Percentiles rank a stretch among this genome's conserved stretches.
phyloP scores from a whole-genome alignment of 208 protist species.

The Acanthamoeba castellanii region DNA sequence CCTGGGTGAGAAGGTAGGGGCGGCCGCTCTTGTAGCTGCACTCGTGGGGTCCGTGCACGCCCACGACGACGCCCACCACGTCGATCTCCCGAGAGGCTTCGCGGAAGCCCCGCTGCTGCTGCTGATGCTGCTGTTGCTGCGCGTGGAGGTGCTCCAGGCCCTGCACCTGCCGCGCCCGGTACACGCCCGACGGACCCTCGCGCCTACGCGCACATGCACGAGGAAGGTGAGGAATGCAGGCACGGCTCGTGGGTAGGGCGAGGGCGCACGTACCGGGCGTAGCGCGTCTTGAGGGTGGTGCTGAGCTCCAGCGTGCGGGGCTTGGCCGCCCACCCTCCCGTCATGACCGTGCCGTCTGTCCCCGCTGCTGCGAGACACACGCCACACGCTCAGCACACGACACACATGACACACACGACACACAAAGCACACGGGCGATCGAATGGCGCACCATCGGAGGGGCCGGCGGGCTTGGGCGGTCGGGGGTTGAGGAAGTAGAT shows the following conservation, averaged over 20 bases:
- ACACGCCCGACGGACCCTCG: not conserved
- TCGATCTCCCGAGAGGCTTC: not conserved
- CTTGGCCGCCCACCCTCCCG: not conserved
- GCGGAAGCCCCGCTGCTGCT: not conserved
- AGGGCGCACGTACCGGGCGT: not conserved
- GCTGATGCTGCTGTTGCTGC: not conserved
- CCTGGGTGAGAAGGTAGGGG: not conserved
- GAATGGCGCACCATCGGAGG: not conserved
- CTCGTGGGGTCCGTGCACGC: constrained; percentile 26
- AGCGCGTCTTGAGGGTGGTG: constrained; percentile 30
- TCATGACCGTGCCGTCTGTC: not conserved
- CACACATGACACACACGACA: too few relatives aligned
- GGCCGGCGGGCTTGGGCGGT: not conserved
- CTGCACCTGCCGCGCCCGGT: not conserved
- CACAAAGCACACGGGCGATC: too few relatives aligned
- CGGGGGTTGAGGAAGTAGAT: constrained; percentile 31
- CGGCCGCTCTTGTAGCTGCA: constrained; percentile 29
- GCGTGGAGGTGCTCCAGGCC: not conserved
- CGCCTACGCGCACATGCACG: not conserved
- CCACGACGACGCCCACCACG: constrained; percentile 38
- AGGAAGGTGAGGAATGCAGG: not conserved
- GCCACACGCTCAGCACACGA: too few relatives aligned
- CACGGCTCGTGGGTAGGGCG: too few relatives aligned
- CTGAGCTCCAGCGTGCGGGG: constrained; percentile 2
- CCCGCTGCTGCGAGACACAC: not conserved